Evolutionary conservation across 2,329 filamentous ascomycete species (phyloP).

Genomic region (Sporothrix curviconia): DNA sequence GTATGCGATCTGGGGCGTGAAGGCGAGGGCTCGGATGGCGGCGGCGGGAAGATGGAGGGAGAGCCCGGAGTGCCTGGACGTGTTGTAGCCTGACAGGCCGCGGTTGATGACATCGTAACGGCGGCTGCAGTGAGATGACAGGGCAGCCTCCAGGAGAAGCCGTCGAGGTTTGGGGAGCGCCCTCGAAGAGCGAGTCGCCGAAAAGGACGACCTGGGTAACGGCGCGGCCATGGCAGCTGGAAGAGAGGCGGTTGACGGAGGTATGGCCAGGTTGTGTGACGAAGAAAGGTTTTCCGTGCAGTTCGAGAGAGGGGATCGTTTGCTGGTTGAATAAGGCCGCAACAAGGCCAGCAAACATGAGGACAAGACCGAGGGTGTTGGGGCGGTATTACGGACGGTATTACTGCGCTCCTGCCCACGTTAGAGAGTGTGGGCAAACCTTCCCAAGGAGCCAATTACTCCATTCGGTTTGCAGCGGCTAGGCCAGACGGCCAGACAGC

Average conservation of each 20-base stretch:
- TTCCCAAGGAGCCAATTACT: not conserved
- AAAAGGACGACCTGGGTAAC: conserved; percentile 74
- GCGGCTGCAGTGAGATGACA: conserved; percentile 66
- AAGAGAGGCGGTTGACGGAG: too few relatives aligned
- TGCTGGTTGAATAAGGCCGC: too few relatives aligned
- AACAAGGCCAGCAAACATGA: too few relatives aligned
- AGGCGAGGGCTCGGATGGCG: conserved; percentile 32
- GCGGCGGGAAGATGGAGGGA: conserved; percentile 68
- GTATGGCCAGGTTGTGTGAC: not conserved
- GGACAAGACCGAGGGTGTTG: too few relatives aligned
- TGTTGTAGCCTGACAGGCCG: conserved; percentile 82
- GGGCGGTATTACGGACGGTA: too few relatives aligned
- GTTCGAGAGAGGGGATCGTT: too few relatives aligned
- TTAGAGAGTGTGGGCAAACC: too few relatives aligned
- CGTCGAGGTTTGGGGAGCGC: conserved; percentile 54
- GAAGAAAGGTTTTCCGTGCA: too few relatives aligned
- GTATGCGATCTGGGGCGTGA: conserved; percentile 56
- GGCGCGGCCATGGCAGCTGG: conserved; percentile 32
- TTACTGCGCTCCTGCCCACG: too few relatives aligned
- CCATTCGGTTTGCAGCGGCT: not conserved
- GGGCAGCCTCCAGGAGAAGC: conserved; percentile 69
- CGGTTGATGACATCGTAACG: conserved; percentile 82
- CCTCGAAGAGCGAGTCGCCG: conserved; percentile 82
- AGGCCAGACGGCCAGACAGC: not conserved
- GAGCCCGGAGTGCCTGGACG: conserved; percentile 63